Evolutionary conservation across 352 stramenopile genomes (phyloP), one percentile per base, ranked within the genome.

Genomic region (Sclerospora graminicola): DNA sequence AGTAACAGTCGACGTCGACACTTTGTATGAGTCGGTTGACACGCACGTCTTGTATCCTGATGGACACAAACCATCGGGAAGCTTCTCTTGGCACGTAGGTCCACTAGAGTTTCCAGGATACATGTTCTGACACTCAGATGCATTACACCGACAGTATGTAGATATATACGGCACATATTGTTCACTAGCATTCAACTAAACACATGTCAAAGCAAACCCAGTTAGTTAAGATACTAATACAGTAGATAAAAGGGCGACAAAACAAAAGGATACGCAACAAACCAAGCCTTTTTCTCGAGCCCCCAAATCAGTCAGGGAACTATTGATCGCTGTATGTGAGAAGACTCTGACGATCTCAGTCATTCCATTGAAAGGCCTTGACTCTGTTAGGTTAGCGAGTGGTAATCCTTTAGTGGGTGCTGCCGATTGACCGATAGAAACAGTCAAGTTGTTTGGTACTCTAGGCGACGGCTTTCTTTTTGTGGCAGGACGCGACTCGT

Each of bases 11-110:
- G 47, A 68, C 2, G 80, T 66, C 14, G 68, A 54, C 1, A 89
- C 38, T 51, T 85, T 89, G 60, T 89, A 89, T 1, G 69, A 85
- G 43, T 66, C 59, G 2, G 77, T 84, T 11, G 66, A 69, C n/a
- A 84, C 67, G 32, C 74, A 89, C 24, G 60, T 74, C 40, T 66
- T 76, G 55, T 81, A 89, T 34, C 69, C 67, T 3, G 44, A 50
- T 4, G 66, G 69, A 40, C 77, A 89, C 8, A 63, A 65, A 24
- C 74, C 74, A 38, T 82, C 49, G 5, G 37, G 60, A 9, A 61
- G 45, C 14, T 63, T 66, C 26, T 54, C 53, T 51, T 70, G 64
- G 30, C 77, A 89, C 10, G 78, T 69, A 8, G 56, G 56, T 11
- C 40, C 34, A 10, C 59, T 63, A 4, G 49, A 58, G 21, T 69